Conservation (phyloP, 2,329 filamentous ascomycete genomes). For the Alternaria tenuissima region DNA sequence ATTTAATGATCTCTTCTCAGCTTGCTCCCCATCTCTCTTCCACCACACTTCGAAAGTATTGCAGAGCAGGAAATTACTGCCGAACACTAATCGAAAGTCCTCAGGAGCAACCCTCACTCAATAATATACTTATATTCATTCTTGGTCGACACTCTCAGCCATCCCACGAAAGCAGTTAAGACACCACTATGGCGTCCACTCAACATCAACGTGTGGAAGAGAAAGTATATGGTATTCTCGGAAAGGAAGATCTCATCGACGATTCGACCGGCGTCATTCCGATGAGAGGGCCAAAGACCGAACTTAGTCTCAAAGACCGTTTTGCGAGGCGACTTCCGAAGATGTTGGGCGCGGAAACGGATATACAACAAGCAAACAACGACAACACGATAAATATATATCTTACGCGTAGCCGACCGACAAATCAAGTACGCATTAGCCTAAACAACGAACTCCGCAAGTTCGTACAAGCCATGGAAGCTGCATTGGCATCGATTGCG, state of each 20-base stretch:
- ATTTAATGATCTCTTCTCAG: not conserved
- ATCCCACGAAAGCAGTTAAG: too few relatives aligned
- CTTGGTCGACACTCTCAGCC: not conserved
- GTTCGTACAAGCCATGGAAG: slow-evolving; percentile 1
- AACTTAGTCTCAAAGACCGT: not conserved
- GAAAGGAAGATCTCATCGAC: slow-evolving; percentile 6
- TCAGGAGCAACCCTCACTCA: too few relatives aligned
- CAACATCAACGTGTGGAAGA: not conserved
- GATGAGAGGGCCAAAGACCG: not conserved
- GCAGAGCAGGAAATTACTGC: not conserved
- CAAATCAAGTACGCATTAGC: not conserved
- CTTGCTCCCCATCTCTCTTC: not conserved
- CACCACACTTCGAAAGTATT: not conserved
- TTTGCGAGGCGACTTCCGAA: not conserved
- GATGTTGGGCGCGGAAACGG: not conserved
- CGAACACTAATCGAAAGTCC: too few relatives aligned
- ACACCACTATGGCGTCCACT: too few relatives aligned
- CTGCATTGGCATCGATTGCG: not conserved
- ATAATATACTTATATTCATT: too few relatives aligned
- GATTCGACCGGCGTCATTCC: not conserved
- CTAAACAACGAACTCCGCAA: not conserved
- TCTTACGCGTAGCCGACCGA: not conserved
- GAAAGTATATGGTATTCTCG: too few relatives aligned
- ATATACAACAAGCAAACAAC: not conserved
- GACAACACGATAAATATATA: not conserved